Conservation (phyloP, 352 stramenopile species). For the Phytophthora colocasiae region DNA sequence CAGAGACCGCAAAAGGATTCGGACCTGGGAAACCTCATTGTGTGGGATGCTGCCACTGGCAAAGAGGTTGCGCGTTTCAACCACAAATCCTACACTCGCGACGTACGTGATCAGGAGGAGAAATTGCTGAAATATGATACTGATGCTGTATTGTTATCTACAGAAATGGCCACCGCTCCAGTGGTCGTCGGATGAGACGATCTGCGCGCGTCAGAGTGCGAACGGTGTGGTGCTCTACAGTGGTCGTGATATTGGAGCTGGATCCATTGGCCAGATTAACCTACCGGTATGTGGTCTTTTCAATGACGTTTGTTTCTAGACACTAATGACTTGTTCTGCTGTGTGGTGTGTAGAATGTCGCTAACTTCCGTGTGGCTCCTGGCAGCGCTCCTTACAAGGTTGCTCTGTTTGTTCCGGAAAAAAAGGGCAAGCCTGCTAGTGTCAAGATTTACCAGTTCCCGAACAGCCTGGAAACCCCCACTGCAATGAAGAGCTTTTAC, state of each 20-base stretch:
- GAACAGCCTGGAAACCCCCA: slow-evolving; percentile 55
- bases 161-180: slow-evolving; percentile 92
- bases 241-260: slow-evolving; percentile 61
- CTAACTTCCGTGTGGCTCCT: slow-evolving; percentile 87
- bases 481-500: slow-evolving; percentile 91
- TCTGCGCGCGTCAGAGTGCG: slow-evolving; percentile 77
- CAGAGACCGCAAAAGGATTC: slow-evolving; percentile 84
- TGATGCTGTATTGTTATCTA: slow-evolving; percentile 7
- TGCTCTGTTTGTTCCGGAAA: slow-evolving; percentile 88
- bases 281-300: slow-evolving; percentile 55
- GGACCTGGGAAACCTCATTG: slow-evolving; percentile 79
- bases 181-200: slow-evolving; percentile 91
- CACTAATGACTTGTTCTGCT: slow-evolving; percentile 12
- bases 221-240: slow-evolving; percentile 86
- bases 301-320: neutral
- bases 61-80: slow-evolving; percentile 76
- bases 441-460: slow-evolving; percentile 89
- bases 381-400: slow-evolving; percentile 84
- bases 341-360: slow-evolving; percentile 56
- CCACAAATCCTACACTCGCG: slow-evolving; percentile 87
- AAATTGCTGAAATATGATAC: neutral
- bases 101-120: slow-evolving; percentile 50
- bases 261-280: slow-evolving; percentile 74
- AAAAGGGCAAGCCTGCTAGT: slow-evolving; percentile 90
- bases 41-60: slow-evolving; percentile 77